phyloP scores from a whole-genome alignment of 768 basidiomycete genomes.

The Suillus subalutaceus region DNA sequence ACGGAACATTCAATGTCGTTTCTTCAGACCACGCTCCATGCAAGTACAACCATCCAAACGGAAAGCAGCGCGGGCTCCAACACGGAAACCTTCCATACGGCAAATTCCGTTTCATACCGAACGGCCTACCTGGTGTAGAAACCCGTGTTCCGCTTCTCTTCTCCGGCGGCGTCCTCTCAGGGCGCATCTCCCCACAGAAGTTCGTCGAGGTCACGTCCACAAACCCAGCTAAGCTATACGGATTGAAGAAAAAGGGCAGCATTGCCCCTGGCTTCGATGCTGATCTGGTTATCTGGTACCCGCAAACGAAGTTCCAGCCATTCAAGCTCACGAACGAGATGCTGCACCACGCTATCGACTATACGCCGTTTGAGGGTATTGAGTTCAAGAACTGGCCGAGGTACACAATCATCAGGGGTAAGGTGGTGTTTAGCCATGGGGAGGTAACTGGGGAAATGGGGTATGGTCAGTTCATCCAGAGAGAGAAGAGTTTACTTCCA shows the following conservation, averaged over 20 bases:
- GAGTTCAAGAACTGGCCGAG: slow-evolving; percentile 37
- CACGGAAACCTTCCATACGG: slow-evolving; percentile 28
- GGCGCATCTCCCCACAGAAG: slow-evolving; percentile 30
- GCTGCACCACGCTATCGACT: slow-evolving; percentile 33
- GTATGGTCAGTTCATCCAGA: slow-evolving; percentile 14
- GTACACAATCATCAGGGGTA: slow-evolving; percentile 22
- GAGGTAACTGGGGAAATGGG: slow-evolving; percentile 17
- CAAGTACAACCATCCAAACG: slow-evolving; percentile 29
- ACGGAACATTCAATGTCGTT: slow-evolving; percentile 31
- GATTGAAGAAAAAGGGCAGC: slow-evolving; percentile 37
- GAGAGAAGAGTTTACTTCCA: slow-evolving; percentile 13
- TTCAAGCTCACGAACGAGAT: slow-evolving; percentile 25
- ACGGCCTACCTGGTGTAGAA: slow-evolving; percentile 38
- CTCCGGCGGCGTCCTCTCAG: slow-evolving; percentile 32
- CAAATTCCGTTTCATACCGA: slow-evolving; percentile 36
- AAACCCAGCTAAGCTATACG: slow-evolving; percentile 37
- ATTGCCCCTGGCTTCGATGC: slow-evolving; percentile 38
- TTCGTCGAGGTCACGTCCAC: slow-evolving; percentile 38
- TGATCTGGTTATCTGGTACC: slow-evolving; percentile 35
- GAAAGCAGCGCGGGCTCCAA: slow-evolving; percentile 27
- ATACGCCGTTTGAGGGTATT: slow-evolving; percentile 40
- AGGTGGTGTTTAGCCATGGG: slow-evolving; percentile 21
- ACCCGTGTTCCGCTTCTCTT: slow-evolving; percentile 36
- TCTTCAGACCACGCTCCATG: slow-evolving; percentile 37
- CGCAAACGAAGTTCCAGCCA: slow-evolving; percentile 12